phyloP scores from a whole-genome alignment of 2,329 filamentous ascomycete genomes.

The Calonectria pteridis region DNA sequence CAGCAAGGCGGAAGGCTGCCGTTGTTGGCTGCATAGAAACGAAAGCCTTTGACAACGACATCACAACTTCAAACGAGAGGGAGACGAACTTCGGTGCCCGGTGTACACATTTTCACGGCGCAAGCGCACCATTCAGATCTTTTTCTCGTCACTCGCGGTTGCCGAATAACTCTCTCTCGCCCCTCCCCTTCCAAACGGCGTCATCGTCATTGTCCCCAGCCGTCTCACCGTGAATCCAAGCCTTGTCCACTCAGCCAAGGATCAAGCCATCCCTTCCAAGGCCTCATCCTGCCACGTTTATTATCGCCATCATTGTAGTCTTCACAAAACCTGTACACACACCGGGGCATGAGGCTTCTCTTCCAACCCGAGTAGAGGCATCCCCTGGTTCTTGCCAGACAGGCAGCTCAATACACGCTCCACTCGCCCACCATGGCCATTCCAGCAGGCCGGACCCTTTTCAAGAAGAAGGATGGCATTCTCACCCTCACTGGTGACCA shows the following conservation, averaged over 20 bases:
- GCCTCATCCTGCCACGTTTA: background rate
- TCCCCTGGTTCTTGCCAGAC: background rate
- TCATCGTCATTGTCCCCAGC: background rate
- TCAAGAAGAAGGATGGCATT: slow-evolving; percentile 96
- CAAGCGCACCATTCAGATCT: background rate
- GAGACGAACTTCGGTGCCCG: background rate
- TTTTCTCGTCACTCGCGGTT: background rate
- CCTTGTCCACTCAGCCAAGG: background rate
- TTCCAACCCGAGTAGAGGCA: slow-evolving; percentile 14
- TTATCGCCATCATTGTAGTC: slow-evolving; percentile 11
- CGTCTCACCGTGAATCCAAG: slow-evolving; percentile 20
- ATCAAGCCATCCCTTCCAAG: background rate
- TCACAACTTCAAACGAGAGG: slow-evolving; percentile 6
- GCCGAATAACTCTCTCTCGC: background rate
- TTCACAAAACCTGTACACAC: background rate
- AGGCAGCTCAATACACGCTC: background rate
- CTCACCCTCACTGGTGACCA: slow-evolving; percentile 81
- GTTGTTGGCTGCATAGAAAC: slow-evolving; percentile 19
- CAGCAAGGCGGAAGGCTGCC: slow-evolving; percentile 22
- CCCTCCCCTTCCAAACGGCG: background rate
- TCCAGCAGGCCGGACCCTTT: slow-evolving; percentile 77
- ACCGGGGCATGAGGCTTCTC: slow-evolving; percentile 18
- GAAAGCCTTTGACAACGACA: slow-evolving; percentile 28
- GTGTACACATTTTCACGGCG: background rate
- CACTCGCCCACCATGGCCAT: slow-evolving; percentile 61